Conservation (phyloP, 495 filamentous ascomycete species). For the Durotheca rogersii region DNA sequence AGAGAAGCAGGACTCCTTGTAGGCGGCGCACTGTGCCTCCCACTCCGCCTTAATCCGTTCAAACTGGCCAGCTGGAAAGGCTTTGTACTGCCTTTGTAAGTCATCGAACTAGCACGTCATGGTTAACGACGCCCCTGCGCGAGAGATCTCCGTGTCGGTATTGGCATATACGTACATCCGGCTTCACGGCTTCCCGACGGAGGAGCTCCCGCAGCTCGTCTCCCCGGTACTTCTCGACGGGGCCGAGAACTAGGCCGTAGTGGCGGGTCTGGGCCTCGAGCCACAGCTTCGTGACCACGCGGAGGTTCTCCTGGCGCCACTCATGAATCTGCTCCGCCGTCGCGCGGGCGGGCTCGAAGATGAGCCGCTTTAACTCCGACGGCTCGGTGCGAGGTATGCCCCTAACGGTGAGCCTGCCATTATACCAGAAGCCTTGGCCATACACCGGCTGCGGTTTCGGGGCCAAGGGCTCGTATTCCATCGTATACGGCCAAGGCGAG, state of each 20-base stretch:
- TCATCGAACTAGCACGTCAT: constrained; percentile 2
- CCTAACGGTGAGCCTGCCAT: constrained; percentile 14
- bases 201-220: constrained; percentile 6
- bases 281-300: constrained; percentile 3
- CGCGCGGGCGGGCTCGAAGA: constrained; percentile 2
- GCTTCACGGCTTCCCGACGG: constrained; percentile 5
- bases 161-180: constrained; percentile 8
- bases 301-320: not conserved
- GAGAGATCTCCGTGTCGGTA: not conserved
- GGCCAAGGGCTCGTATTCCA: constrained; percentile 9
- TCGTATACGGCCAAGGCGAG: not conserved
- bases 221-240: not conserved
- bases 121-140: not conserved
- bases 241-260: constrained; percentile 1
- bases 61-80: not conserved
- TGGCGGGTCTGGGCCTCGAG: constrained; percentile 10
- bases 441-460: constrained; percentile 7
- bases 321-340: not conserved
- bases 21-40: constrained; percentile 10
- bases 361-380: constrained; percentile 4
- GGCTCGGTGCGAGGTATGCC: constrained; percentile 11
- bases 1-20: constrained; percentile 10
- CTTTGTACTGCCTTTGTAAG: constrained; percentile 3
- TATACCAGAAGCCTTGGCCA: constrained; percentile 9
- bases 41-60: constrained; percentile 10